phyloP scores from a whole-genome alignment of 495 filamentous ascomycete genomes.

The Sordaria brevicollis region DNA sequence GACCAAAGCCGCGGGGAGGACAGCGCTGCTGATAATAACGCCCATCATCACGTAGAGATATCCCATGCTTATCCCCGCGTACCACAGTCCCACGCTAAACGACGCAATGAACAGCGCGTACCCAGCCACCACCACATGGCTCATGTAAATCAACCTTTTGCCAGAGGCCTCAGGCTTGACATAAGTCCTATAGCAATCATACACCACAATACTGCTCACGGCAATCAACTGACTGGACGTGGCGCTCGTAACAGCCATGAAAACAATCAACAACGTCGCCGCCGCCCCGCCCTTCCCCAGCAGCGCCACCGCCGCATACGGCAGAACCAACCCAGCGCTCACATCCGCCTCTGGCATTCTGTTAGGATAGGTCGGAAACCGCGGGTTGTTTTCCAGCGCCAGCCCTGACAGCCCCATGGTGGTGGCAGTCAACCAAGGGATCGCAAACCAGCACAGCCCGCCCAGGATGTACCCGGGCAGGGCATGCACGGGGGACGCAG shows the following conservation, averaged over 20 bases:
- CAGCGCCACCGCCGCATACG: constrained; percentile 80
- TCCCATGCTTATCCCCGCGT: constrained; percentile 45
- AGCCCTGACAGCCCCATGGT: constrained; percentile 90
- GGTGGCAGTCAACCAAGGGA: constrained; percentile 86
- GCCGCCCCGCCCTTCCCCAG: constrained; percentile 82
- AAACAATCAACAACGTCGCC: constrained; percentile 75
- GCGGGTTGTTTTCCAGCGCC: constrained; percentile 65
- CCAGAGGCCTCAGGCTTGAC: constrained; percentile 56
- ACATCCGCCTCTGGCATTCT: constrained; percentile 70
- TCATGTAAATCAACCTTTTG: constrained; percentile 75
- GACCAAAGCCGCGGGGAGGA: constrained; percentile 72
- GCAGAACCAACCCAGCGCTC: constrained; percentile 76
- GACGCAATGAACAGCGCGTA: constrained; percentile 79
- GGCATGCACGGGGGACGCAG: constrained; percentile 78
- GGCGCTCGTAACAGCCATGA: constrained; percentile 93
- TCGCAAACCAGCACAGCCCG: constrained; percentile 89
- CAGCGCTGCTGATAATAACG: constrained; percentile 77
- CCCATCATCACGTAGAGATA: constrained; percentile 83
- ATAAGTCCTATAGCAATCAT: constrained; percentile 76
- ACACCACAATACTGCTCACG: constrained; percentile 86
- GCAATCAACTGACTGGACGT: constrained; percentile 86
- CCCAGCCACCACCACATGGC: constrained; percentile 61
- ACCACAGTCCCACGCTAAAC: constrained; percentile 75
- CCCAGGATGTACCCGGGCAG: constrained; percentile 90
- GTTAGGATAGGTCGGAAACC: constrained; percentile 61